Evolutionary conservation across 2,329 filamentous ascomycete species (phyloP), one percentile per base, ranked within the genome.

Genomic region (Fusarium phyllophilum): DNA sequence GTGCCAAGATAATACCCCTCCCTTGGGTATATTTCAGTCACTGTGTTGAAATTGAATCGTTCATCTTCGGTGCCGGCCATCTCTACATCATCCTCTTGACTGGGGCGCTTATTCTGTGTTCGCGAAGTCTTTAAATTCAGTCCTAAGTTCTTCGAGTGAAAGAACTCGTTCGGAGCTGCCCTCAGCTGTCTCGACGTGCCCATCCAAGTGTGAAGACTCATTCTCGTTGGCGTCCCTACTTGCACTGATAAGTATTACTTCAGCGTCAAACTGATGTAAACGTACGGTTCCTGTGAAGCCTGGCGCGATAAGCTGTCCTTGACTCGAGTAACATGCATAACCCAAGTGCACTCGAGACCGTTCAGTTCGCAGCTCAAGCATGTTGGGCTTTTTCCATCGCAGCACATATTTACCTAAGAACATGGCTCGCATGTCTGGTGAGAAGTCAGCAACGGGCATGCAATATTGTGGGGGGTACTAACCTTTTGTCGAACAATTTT

Each of bases 381-480:
- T 44, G 61, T 52, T 3, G 68, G 68, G 10, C 36, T n/a, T 15
- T 62, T 71, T n/a, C 11, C 44, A 41, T 71, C 66, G 18, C 68
- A 71, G 31, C 31, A 31, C 31, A 31, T 31, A 31, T 31, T 31
- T 31, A 10, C 31, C 31, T 31, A 9, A 31, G 8, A 8, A 31
- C 31, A 38, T 17, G 36, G 36, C n/a, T 70, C 66, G 24, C 68
- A 71, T 10, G n/a, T 57, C 66, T 71, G 0, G n/a, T 7, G 11
- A 45, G 4, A 5, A 36, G 22, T 68, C 10, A 68, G 44, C 5
- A 31, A 8, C 5, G 17, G 38, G 38, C 38, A 5, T 31, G 22
- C n/a, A 24, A 42, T 36, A 3, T 10, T 15, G 33, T 26, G n/a
- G 15, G 1, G 0, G 0, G 22, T 20, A 36, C 49, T 10, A 4